Evolutionary conservation across 495 filamentous ascomycete genomes (phyloP).

Genomic region (Penicillium verhagenii): DNA sequence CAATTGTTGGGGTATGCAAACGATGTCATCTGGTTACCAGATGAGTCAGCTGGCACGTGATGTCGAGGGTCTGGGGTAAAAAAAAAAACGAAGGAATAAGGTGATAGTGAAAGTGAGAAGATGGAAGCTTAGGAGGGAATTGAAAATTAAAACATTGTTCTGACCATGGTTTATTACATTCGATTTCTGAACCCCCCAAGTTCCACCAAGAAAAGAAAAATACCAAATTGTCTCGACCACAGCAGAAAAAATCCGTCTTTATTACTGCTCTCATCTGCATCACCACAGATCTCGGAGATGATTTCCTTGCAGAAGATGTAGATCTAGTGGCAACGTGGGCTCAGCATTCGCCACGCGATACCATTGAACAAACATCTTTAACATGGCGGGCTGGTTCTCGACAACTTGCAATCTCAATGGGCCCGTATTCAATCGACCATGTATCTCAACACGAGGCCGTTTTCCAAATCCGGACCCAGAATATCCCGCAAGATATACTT

Average conservation of each 20-base stretch:
- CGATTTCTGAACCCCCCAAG: slow-evolving; percentile 69
- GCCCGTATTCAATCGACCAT: slow-evolving; percentile 28
- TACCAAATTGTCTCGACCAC: not conserved
- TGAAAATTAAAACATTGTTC: not conserved
- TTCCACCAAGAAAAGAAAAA: slow-evolving; percentile 30
- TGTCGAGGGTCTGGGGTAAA: slow-evolving; percentile 17
- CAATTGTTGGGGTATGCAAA: not conserved
- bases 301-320: slow-evolving; percentile 67
- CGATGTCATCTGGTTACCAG: slow-evolving; percentile 20
- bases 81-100: not conserved
- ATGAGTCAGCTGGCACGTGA: slow-evolving; percentile 30
- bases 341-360: slow-evolving; percentile 26
- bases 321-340: slow-evolving; percentile 49
- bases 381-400: slow-evolving; percentile 57
- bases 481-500: slow-evolving; percentile 15
- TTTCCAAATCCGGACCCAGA: slow-evolving; percentile 17
- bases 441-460: slow-evolving; percentile 27
- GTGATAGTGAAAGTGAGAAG: not conserved
- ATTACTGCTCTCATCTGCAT: slow-evolving; percentile 68
- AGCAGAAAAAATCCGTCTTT: slow-evolving; percentile 33
- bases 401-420: slow-evolving; percentile 40
- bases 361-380: slow-evolving; percentile 44
- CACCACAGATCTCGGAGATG: slow-evolving; percentile 88
- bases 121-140: not conserved
- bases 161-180: slow-evolving; percentile 64